These are phyloP conservation scores for Monilinia vaccinii-corymbosi DNA, from an alignment of 2,329 filamentous ascomycete genomes.

Conservation along the genomic window DNA sequence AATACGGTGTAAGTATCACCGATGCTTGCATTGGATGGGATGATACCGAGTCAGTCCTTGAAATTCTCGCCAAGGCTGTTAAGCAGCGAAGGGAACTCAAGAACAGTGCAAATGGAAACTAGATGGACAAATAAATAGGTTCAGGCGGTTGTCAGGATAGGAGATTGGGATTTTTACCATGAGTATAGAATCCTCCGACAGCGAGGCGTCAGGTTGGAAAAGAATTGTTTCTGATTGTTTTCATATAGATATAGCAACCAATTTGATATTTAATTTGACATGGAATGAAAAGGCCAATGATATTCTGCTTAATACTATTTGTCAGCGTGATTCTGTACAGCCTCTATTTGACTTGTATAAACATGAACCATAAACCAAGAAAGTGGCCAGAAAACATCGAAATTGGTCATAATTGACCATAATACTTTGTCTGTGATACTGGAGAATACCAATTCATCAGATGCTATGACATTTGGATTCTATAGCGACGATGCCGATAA, in stretches of 20 bases:
- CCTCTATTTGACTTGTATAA: background rate
- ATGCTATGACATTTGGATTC: background rate
- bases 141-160: background rate
- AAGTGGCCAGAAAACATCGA: background rate
- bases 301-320: background rate
- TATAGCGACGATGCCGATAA: conserved; percentile 2
- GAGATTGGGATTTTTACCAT: background rate
- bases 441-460: background rate
- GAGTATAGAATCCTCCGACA: background rate
- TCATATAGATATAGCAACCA: background rate
- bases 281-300: background rate
- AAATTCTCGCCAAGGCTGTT: conserved; percentile 70
- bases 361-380: background rate
- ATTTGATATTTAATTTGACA: background rate
- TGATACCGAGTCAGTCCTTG: conserved; percentile 73
- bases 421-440: background rate
- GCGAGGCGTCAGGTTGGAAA: conserved; percentile 3
- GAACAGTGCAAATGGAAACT: conserved; percentile 15
- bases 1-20: conserved; percentile 94
- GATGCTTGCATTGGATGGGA: conserved; percentile 96
- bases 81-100: conserved; percentile 54
- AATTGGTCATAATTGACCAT: background rate
- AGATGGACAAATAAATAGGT: background rate
- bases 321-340: background rate
- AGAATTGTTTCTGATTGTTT: background rate